A percentile compares a stretch with the other conserved stretches of the same genome.
These are phyloP conservation scores for Didymella pinodella DNA, from an alignment of 2,329 filamentous ascomycete species.

Conservation along the genomic window DNA sequence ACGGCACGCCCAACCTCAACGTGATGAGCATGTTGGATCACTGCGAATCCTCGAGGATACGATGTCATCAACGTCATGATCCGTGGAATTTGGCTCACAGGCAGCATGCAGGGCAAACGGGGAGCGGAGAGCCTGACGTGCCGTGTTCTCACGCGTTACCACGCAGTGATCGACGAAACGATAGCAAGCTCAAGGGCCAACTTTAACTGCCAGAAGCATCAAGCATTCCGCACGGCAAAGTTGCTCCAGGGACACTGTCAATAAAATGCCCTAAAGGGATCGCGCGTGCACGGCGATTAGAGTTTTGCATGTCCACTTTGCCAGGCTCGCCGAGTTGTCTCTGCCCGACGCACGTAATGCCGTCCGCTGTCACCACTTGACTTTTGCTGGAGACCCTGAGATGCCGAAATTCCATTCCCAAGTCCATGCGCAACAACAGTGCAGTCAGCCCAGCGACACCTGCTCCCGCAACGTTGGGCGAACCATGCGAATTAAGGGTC, in stretches of 20 bases:
- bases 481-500: constrained; percentile 24
- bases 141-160: constrained; percentile 24
- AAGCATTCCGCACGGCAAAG: constrained; percentile 27
- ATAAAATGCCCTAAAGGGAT: constrained; percentile 23
- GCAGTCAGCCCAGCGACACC: constrained; percentile 2
- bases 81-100: constrained; percentile 11
- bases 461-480: constrained; percentile 19
- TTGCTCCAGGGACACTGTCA: constrained; percentile 24
- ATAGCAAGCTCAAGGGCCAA: constrained; percentile 26
- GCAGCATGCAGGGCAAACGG: constrained; percentile 29
- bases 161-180: constrained; percentile 31
- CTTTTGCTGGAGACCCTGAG: constrained; percentile 8
- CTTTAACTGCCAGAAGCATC: constrained; percentile 23
- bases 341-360: constrained; percentile 22
- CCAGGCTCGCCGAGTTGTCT: constrained; percentile 20
- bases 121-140: constrained; percentile 31
- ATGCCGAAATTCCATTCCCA: constrained; percentile 7
- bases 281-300: constrained; percentile 23
- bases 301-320: constrained; percentile 21
- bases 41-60: constrained; percentile 3
- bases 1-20: constrained; percentile 10
- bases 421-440: constrained; percentile 17
- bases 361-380: constrained; percentile 26
- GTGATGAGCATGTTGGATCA: constrained; percentile 11
- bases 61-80: constrained; percentile 29